phyloP scores from a whole-genome alignment of 2,329 filamentous ascomycete species.

The Calonectria naviculata region DNA sequence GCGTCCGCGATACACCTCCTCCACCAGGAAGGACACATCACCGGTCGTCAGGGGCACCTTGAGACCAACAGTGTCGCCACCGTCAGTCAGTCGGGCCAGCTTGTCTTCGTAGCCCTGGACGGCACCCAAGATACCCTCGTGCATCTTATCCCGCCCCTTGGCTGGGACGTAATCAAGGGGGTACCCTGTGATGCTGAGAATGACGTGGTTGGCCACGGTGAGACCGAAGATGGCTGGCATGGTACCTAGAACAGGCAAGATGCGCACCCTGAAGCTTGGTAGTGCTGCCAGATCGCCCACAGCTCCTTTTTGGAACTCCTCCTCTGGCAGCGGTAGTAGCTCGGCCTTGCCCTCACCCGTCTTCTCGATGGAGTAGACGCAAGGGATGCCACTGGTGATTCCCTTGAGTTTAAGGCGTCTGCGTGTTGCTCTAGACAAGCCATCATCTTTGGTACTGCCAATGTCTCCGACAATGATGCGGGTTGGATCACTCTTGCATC shows the following conservation, averaged over 20 bases:
- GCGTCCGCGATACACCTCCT: conserved; percentile 87
- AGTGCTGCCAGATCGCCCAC: conserved; percentile 90
- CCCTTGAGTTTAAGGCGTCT: conserved; percentile 82
- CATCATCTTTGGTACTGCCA: conserved; percentile 86
- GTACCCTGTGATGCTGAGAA: conserved; percentile 84
- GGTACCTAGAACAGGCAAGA: conserved; percentile 92
- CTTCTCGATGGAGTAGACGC: conserved; percentile 93
- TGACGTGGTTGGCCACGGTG: conserved; percentile 90
- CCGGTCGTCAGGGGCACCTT: conserved; percentile 81
- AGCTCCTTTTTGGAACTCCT: conserved; percentile 86
- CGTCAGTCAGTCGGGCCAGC: conserved; percentile 61
- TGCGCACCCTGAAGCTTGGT: conserved; percentile 93
- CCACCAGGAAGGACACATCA: conserved; percentile 88
- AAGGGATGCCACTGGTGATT: conserved; percentile 86
- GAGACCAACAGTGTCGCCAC: conserved; percentile 68
- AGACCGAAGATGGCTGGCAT: conserved; percentile 98
- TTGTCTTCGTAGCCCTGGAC: conserved; percentile 86
- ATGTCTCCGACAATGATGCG: conserved; percentile 93
- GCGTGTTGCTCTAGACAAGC: conserved; percentile 86
- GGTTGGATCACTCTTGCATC: conserved; percentile 89
- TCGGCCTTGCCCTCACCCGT: conserved; percentile 91
- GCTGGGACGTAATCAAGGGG: conserved; percentile 84
- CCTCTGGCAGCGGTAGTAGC: conserved; percentile 85
- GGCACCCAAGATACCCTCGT: conserved; percentile 82
- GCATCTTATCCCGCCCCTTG: conserved; percentile 91